Base-by-base conservation (phyloP, 176 grass and related monocot genomes). In the Oryza australiensis region DNA sequence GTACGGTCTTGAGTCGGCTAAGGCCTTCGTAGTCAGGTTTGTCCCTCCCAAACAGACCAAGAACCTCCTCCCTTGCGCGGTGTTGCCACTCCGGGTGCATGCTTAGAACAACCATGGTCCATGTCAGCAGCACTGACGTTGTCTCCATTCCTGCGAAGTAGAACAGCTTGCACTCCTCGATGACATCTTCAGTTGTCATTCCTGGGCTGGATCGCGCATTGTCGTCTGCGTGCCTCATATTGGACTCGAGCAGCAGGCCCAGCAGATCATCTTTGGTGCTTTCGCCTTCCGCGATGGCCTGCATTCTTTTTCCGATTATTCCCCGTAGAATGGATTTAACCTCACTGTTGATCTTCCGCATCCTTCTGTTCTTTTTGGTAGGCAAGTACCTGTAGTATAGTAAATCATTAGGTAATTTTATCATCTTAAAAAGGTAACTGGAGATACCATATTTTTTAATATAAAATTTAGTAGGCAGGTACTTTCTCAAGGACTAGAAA, bases 131-230 rank as follows among this genome's bases (percentile, higher is more conserved):
- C 53, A 92, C 82, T 0, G 88, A 88, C 18, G 93, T 92, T 4
- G 93, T 95, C 82, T 95, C 93, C 70, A 88, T 86, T 43, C 93
- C 93, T 18, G 93, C 90, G 20, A 95, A 86, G 75, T 95, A 95
- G 74, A 92, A 95, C 40, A 90, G 9, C 73, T 92, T 95, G 79
- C 93, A 95, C 71, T 95, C 93, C 62, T 88, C 93, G 7, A 95
- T 82, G 37, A 95, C 79, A 10, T 92, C 91, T 30, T 94, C 74
- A 12, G 66, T 88, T 1, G 82, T 90, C 88, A 94, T 86, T 33
- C 87, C 84, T 26, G 48, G 63, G 42, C 62, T 81, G 29, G 85
- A 78, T 6, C 78, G 75, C 3, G 73, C 88, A 5, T 86, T 42
- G 16, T 82, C 87, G 2, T 83, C 83, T 0, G n/a, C 4, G 32